Base-by-base conservation (phyloP, 2,329 filamentous ascomycete genomes). In the Sporothrix mexicana region DNA sequence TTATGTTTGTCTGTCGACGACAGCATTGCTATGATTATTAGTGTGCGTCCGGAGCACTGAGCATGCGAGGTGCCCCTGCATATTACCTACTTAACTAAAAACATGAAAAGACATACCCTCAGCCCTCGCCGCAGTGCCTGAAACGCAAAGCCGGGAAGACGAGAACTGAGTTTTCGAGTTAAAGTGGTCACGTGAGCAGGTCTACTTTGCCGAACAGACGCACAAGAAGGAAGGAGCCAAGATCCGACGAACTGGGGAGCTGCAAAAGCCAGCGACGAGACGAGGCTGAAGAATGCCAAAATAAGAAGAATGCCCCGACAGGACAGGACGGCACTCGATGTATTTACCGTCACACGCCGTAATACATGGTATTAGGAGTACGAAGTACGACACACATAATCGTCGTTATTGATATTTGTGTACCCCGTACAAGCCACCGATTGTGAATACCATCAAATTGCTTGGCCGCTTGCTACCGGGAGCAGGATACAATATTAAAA, bases 151-250 rank as follows among this genome's bases (percentile, higher is more conserved):
- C 7, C 30, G 30, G 7, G 30, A 36, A 4, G 30, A 7, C 7
- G 30, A 36, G 7, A 6, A 36, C 5, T 36, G 30, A 36, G 30
- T 36, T 36, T 6, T 4, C 30, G 30, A 36, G 4, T 17, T 23
- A 64, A 64, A 23, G 17, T 45, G 59, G 59, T 62, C 62, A 66
- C 62, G 62, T 66, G 62, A 30, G 61, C 7, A 41, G 20, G 23
- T 55, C 8, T 9, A 25, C n/a, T 12, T 55, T 12, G 51, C 7
- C 9, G 51, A 55, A 53, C 7, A 17, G 17, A 53, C 51, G 20
- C 20, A 55, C 51, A 55, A 45, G 20, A 20, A 8, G n/a, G 36
- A 64, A 23, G 36, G 13, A 15, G 6, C 9, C 9, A 25, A 12
- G 20, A 23, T 23, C 10, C 7, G 3, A 23, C 41, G 17, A 43